phyloP scores from a whole-genome alignment of 2,329 filamentous ascomycete species.

The Colletotrichum higginsianum region DNA sequence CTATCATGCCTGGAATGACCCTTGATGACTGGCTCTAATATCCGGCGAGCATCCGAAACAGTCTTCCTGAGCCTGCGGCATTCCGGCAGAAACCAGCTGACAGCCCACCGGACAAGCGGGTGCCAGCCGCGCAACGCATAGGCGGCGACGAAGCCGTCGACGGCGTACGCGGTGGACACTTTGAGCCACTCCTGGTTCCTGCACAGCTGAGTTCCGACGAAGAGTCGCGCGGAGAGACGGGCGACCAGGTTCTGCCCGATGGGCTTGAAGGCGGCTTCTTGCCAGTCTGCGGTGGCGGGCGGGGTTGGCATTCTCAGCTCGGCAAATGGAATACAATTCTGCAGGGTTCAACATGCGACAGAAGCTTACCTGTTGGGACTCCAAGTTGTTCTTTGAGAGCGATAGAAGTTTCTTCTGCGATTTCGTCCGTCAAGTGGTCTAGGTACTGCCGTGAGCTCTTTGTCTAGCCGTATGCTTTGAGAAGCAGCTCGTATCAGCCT shows the following conservation, averaged over 20 bases:
- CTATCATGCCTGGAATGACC: slow-evolving; percentile 48
- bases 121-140: slow-evolving; percentile 60
- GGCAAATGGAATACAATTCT: too few species aligned
- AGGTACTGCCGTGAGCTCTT: neutral
- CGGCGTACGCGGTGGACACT: slow-evolving; percentile 58
- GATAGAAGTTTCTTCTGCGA: neutral
- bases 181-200: slow-evolving; percentile 63
- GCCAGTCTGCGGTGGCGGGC: slow-evolving; percentile 44
- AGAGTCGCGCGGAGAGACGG: slow-evolving; percentile 64
- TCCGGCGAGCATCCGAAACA: slow-evolving; percentile 52
- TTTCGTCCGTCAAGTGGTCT: neutral
- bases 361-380: neutral
- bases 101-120: slow-evolving; percentile 54
- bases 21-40: slow-evolving; percentile 52
- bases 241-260: slow-evolving; percentile 54
- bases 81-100: slow-evolving; percentile 60
- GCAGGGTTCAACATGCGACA: too few species aligned
- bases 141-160: slow-evolving; percentile 54
- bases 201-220: slow-evolving; percentile 61
- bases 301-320: too few species aligned
- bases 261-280: slow-evolving; percentile 14
- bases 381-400: neutral
- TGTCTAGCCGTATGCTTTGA: neutral
- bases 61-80: slow-evolving; percentile 54
- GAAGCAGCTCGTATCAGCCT: too few species aligned